Evolutionary conservation across 2,329 filamentous ascomycete genomes (phyloP).

Genomic region (Botrytis elliptica): DNA sequence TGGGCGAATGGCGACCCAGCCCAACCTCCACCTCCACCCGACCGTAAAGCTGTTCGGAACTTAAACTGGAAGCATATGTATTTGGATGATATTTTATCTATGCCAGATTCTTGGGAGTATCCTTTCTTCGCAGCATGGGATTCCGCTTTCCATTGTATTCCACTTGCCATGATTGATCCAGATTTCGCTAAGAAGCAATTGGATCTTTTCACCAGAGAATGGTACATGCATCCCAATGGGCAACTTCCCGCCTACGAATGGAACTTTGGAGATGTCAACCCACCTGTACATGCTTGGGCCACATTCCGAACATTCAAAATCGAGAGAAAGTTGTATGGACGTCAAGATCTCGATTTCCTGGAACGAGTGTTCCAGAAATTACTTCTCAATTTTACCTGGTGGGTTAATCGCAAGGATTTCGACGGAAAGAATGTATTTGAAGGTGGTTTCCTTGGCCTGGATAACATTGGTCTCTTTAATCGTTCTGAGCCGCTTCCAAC

Average conservation of each 20-base stretch:
- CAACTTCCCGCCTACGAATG: slow-evolving; percentile 91
- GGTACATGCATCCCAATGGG: slow-evolving; percentile 98
- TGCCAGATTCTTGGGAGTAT: slow-evolving; percentile 99
- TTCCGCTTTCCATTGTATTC: slow-evolving; percentile 94
- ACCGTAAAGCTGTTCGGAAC: slow-evolving; percentile 79
- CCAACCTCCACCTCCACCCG: slow-evolving; percentile 80
- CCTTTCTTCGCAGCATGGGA: slow-evolving; percentile 98
- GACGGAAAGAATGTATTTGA: slow-evolving; percentile 98
- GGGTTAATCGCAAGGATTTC: slow-evolving; percentile 94
- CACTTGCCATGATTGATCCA: slow-evolving; percentile 93
- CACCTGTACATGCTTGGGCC: slow-evolving; percentile 94
- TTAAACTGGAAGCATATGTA: slow-evolving; percentile 92
- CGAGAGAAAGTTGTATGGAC: slow-evolving; percentile 93
- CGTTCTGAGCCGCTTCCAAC: slow-evolving; percentile 92
- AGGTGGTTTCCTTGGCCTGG: slow-evolving; percentile 89
- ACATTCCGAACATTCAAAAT: slow-evolving; percentile 97
- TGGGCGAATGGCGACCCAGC: slow-evolving; percentile 93
- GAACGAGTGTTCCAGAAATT: slow-evolving; percentile 97
- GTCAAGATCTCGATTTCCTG: slow-evolving; percentile 91
- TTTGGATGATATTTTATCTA: slow-evolving; percentile 91
- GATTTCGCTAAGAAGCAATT: slow-evolving; percentile 98
- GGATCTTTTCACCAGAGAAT: slow-evolving; percentile 92
- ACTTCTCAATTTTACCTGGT: slow-evolving; percentile 97
- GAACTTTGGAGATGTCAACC: slow-evolving; percentile 98
- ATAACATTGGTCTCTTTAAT: slow-evolving; percentile 98